Percentiles rank a stretch among this genome's conserved stretches.
Conservation (phyloP, 352 stramenopile genomes). For the Phytophthora tubulina region DNA sequence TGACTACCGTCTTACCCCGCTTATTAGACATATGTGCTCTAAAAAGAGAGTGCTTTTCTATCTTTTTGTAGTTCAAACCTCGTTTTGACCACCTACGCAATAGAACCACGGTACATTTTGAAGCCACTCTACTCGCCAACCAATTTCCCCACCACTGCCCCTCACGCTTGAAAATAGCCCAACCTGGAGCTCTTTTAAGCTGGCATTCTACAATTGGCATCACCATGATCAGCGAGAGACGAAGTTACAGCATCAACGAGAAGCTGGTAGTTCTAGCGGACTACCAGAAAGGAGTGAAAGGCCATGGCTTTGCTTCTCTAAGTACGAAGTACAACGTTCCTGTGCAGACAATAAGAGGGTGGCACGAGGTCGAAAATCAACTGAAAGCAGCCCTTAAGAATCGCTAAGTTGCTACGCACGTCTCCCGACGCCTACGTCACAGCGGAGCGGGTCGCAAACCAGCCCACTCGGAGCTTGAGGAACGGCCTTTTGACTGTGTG, state of each 20-base stretch:
- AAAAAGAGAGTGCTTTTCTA: too few species aligned
- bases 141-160: too few species aligned
- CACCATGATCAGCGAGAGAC: slow-evolving; percentile 7
- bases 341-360: neutral
- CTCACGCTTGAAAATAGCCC: too few species aligned
- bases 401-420: slow-evolving; percentile 7
- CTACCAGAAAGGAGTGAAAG: too few species aligned
- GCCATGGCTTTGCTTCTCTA: too few species aligned
- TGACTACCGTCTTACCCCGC: too few species aligned
- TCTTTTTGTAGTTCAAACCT: too few species aligned
- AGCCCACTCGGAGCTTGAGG: neutral
- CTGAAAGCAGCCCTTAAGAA: neutral
- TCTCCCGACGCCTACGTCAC: neutral
- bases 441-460: neutral
- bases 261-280: neutral
- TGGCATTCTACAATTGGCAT: neutral
- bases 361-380: neutral
- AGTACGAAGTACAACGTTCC: neutral
- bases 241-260: slow-evolving; percentile 15
- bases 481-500: neutral
- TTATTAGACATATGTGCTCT: too few species aligned
- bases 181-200: too few species aligned
- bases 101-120: too few species aligned
- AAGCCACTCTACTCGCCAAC: too few species aligned
- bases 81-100: too few species aligned